phyloP scores from a whole-genome alignment of 768 basidiomycete species.

The Leucosporidium creatinivorum region DNA sequence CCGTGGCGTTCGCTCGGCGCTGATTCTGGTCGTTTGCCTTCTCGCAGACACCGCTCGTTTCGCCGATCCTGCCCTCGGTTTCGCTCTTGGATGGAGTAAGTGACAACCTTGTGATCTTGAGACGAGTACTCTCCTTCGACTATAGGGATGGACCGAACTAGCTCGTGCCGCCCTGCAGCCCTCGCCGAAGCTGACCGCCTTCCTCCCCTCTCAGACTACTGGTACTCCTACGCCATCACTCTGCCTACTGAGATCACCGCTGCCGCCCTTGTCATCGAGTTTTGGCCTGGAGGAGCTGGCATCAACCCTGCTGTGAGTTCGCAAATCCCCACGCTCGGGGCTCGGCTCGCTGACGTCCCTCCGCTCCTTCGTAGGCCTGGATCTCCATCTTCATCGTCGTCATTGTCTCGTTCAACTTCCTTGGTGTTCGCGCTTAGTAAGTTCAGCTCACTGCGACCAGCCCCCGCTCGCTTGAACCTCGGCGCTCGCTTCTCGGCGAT shows the following conservation, averaged over 20 bases:
- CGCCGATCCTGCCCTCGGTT: constrained; percentile 38
- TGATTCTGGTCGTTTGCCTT: too few relatives aligned
- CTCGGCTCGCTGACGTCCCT: too few relatives aligned
- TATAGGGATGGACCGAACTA: too few relatives aligned
- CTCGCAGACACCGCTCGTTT: constrained; percentile 1
- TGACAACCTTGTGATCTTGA: too few relatives aligned
- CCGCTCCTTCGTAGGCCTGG: too few relatives aligned
- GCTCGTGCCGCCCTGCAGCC: too few relatives aligned
- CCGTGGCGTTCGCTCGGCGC: too few relatives aligned
- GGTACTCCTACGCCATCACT: not conserved
- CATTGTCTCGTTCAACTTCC: not conserved
- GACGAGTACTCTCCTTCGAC: too few relatives aligned
- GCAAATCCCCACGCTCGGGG: too few relatives aligned
- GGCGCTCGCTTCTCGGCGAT: too few relatives aligned
- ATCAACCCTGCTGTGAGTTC: not conserved
- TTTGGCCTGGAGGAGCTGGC: not conserved
- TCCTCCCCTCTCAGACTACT: not conserved
- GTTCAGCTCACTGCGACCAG: not conserved
- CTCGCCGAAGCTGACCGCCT: not conserved
- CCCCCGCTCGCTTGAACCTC: too few relatives aligned
- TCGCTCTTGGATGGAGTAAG: constrained; percentile 43
- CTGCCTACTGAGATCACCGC: not conserved
- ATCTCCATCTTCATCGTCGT: not conserved
- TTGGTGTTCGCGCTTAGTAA: not conserved
- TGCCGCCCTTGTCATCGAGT: not conserved